Percentiles rank a stretch among this genome's conserved stretches.
Evolutionary conservation across 2,329 filamentous ascomycete genomes (phyloP).

Genomic region (Nigrospora osmanthi): DNA sequence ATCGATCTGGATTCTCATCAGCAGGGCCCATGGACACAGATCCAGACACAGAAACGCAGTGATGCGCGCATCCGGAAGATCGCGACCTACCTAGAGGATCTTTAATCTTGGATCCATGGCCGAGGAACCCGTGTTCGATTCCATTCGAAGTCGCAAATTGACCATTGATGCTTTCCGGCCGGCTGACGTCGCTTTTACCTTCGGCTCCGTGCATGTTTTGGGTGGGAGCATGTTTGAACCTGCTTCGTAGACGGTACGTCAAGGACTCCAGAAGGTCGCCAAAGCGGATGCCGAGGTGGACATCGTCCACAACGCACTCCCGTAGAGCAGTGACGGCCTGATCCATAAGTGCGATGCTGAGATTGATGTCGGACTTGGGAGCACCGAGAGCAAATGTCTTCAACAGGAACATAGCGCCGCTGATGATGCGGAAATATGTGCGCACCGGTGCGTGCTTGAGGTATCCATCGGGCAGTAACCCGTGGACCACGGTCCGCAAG

Average conservation of each 20-base stretch:
- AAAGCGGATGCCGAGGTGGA: slow-evolving; percentile 78
- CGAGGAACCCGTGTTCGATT: slow-evolving; percentile 15
- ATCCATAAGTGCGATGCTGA: slow-evolving; percentile 69
- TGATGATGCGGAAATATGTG: slow-evolving; percentile 82
- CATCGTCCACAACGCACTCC: slow-evolving; percentile 75
- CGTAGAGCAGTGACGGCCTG: slow-evolving; percentile 65
- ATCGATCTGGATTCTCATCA: slow-evolving; percentile 21
- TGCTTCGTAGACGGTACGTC: slow-evolving; percentile 63
- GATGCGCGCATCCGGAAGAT: background rate
- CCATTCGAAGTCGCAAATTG: slow-evolving; percentile 19
- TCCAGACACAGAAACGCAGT: too few species aligned
- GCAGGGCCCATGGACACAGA: background rate
- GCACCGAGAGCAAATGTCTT: slow-evolving; percentile 80
- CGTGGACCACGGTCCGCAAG: slow-evolving; percentile 69
- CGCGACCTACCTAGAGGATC: slow-evolving; percentile 19
- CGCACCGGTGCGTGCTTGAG: slow-evolving; percentile 77
- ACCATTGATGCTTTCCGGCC: slow-evolving; percentile 13
- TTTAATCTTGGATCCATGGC: slow-evolving; percentile 14
- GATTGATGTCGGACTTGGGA: slow-evolving; percentile 67
- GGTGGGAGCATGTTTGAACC: slow-evolving; percentile 61
- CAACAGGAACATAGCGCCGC: slow-evolving; percentile 75
- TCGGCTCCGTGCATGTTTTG: slow-evolving; percentile 30
- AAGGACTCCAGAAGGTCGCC: slow-evolving; percentile 75
- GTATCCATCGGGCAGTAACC: slow-evolving; percentile 64
- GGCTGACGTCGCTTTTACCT: slow-evolving; percentile 26